A percentile compares a stretch with the other conserved stretches of the same genome.
Evolutionary conservation across 768 basidiomycete genomes (phyloP).

Genomic region (Lentinula edodes): DNA sequence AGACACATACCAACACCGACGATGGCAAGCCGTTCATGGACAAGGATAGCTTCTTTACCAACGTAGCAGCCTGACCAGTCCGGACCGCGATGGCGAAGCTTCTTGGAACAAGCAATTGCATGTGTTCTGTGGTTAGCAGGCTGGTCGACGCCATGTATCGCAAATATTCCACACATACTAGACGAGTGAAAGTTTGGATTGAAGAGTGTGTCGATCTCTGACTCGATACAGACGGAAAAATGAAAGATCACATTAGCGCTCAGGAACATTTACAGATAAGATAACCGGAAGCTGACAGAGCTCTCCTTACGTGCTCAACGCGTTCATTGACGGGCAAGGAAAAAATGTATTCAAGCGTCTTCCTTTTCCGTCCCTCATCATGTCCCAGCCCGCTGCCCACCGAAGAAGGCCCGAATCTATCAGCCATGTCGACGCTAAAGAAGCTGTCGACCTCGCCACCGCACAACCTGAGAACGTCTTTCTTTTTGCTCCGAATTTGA

Average conservation of each 20-base stretch:
- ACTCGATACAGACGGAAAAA: conserved; percentile 4
- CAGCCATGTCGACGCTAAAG: conserved; percentile 76
- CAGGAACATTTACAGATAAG: neutral
- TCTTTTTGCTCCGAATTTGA: conserved; percentile 94
- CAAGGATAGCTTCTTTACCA: conserved; percentile 74
- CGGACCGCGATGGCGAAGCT: conserved; percentile 89
- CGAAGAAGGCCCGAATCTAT: conserved; percentile 51
- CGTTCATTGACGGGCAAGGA: neutral
- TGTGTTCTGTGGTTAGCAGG: conserved; percentile 63
- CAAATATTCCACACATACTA: conserved; percentile 89
- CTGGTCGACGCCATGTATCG: conserved; percentile 74
- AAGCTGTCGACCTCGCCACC: conserved; percentile 82
- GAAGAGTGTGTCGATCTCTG: conserved; percentile 18
- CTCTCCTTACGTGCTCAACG: neutral
- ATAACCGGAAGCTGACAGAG: neutral
- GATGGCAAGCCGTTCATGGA: conserved; percentile 94
- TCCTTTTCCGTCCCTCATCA: conserved; percentile 8
- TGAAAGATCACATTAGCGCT: conserved; percentile 6
- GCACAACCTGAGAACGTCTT: conserved; percentile 95
- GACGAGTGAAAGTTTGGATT: conserved; percentile 9
- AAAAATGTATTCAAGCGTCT: neutral
- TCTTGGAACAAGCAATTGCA: conserved; percentile 83
- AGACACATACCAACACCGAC: conserved; percentile 85
- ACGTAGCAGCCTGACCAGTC: conserved; percentile 98
- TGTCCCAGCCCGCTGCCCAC: conserved; percentile 23